phyloP scores from a whole-genome alignment of 306 rosid genomes.

The Sesbania bispinosa region DNA sequence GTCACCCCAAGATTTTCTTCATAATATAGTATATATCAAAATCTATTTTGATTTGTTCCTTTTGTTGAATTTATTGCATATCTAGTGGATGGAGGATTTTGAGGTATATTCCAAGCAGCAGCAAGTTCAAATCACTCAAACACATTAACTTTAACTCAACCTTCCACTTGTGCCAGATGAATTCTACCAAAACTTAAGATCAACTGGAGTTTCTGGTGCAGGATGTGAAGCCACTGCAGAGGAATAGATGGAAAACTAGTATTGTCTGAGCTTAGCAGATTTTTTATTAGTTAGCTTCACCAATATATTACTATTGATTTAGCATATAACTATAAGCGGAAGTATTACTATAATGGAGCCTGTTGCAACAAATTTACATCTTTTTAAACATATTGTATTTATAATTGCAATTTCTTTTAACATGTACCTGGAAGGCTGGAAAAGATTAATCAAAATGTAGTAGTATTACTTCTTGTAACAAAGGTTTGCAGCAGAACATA shows the following conservation, averaged over 20 bases:
- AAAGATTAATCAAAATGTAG: too few species aligned
- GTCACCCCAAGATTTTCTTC: too few species aligned
- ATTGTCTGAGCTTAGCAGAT: conserved; percentile 17
- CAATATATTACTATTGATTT: not conserved
- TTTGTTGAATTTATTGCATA: not conserved
- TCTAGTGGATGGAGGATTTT: conserved; percentile 92
- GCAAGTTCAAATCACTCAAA: conserved; percentile 54
- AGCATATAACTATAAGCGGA: not conserved
- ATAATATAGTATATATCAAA: too few species aligned
- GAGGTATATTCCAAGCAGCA: conserved; percentile 78
- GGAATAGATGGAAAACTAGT: conserved; percentile 80
- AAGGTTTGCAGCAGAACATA: too few species aligned
- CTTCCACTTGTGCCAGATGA: conserved; percentile 76
- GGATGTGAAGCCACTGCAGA: conserved; percentile 70
- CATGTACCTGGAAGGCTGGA: too few species aligned
- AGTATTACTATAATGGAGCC: too few species aligned
- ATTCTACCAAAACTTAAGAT: conserved; percentile 71
- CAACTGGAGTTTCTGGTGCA: conserved; percentile 80
- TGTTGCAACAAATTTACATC: too few species aligned
- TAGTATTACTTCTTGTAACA: too few species aligned
- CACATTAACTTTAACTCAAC: conserved; percentile 58
- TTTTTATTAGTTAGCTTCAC: not conserved
- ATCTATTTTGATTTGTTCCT: not conserved
- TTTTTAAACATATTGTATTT: too few species aligned
- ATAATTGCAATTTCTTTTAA: too few species aligned